A percentile compares a stretch with the other conserved stretches of the same genome.
phyloP scores from a whole-genome alignment of 768 basidiomycete species.

The Myochromella boudieri region DNA sequence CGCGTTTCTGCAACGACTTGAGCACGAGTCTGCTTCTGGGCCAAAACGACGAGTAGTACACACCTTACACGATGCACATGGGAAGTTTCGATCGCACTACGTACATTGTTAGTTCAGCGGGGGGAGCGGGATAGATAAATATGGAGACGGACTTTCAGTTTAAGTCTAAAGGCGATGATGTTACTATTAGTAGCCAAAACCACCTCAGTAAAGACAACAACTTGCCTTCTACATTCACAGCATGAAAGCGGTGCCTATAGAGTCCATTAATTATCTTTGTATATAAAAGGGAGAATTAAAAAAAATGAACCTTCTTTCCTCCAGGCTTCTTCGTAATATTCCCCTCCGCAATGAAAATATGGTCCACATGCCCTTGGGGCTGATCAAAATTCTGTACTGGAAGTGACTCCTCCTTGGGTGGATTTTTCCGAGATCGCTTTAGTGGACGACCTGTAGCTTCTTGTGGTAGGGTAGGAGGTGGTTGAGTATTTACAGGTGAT shows the following conservation, averaged over 20 bases:
- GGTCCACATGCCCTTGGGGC: conserved; percentile 37
- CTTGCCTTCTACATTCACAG: conserved; percentile 59
- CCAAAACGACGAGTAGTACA: conserved; percentile 8
- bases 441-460: conserved; percentile 30
- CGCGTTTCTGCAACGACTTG: conserved; percentile 46
- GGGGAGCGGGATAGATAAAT: background rate
- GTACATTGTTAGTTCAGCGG: background rate
- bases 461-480: conserved; percentile 4
- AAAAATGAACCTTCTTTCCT: conserved; percentile 43
- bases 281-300: conserved; percentile 1
- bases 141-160: conserved; percentile 49
- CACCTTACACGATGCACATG: conserved; percentile 46
- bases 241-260: conserved; percentile 54
- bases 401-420: conserved; percentile 25
- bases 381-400: conserved; percentile 17
- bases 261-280: background rate
- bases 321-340: conserved; percentile 43
- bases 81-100: conserved; percentile 53
- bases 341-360: conserved; percentile 52
- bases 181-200: too few relatives aligned
- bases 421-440: conserved; percentile 47
- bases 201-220: conserved; percentile 15
- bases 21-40: conserved; percentile 2
- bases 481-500: conserved; percentile 12
- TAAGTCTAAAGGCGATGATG: too few relatives aligned